Base-by-base conservation (phyloP, 257 asterid genomes). In the Lycium ferocissimum region DNA sequence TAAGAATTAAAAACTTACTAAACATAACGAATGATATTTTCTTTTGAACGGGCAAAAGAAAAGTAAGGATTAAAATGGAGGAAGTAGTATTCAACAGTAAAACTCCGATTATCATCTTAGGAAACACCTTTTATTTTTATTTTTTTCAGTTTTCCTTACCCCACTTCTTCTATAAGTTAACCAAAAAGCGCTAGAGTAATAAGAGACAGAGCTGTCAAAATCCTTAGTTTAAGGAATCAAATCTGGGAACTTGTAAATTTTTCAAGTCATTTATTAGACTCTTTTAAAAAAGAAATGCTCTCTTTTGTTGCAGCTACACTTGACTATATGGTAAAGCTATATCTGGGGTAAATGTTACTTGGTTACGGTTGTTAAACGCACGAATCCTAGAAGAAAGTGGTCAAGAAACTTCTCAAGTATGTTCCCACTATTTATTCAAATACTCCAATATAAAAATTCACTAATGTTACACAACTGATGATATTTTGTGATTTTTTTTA, bases 101-200 rank as follows among this genome's bases (percentile, higher is more conserved):
- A 56, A 59, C 26, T 59, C 66, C 4, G 40, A 12, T 11, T 11
- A 2, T 54, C 59, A 12, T 54, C 59, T 14, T 12, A 40, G 26
- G 49, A 69, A 69, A 2, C 76, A 6, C 6, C 12, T 69, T 5
- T 3, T 40, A 15, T 13, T 14, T 17, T 70, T 40, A 15, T 18
- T 7, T 47, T 69, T n/a, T n/a, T n/a, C n/a, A n/a, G n/a, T n/a
- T 69, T 70, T n/a, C 56, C 80, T 72, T 72, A 18, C 10, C 79
- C 79, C 37, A 72, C 57, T n/a, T 43, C 57, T 72, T 17, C 37
- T 43, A 43, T 72, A 72, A 72, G 40, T 40, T 18, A 17, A 72
- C 78, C 15, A 38, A 38, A 38, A 38, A 70, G 43, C 37, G 80
- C 57, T 71, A 17, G 43, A 18, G 79, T 3, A 7, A 4, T 43